A percentile compares a stretch with the other conserved stretches of the same genome.
Conservation (phyloP, 768 basidiomycete genomes). For the Erythrobasidium yunnanense region DNA sequence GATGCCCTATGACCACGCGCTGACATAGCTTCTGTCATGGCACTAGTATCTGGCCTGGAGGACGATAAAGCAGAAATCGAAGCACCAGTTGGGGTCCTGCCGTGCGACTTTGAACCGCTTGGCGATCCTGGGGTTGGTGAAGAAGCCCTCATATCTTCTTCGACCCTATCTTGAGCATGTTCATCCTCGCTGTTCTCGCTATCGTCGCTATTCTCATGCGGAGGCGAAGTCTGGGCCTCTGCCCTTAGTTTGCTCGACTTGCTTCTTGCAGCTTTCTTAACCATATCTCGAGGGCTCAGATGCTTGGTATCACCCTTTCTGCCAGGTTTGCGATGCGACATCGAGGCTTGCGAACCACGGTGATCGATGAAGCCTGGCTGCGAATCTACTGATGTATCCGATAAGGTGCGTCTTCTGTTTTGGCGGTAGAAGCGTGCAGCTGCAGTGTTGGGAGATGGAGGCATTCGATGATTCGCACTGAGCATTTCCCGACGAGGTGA, state of each 20-base stretch:
- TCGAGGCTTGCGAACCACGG: conserved; percentile 27
- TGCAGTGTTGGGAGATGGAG: neutral
- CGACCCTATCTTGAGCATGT: neutral
- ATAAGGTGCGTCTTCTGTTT: conserved; percentile 34
- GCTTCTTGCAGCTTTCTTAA: conserved; percentile 7
- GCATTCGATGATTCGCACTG: neutral
- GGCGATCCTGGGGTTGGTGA: neutral
- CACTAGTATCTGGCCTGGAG: neutral
- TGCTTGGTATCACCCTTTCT: neutral
- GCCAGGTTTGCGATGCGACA: conserved; percentile 11
- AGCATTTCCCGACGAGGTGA: conserved; percentile 5
- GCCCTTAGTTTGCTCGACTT: conserved; percentile 4
- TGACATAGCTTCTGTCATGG: conserved; percentile 1
- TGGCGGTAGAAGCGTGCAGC: conserved; percentile 34
- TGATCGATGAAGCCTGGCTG: conserved; percentile 37
- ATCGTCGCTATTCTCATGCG: neutral
- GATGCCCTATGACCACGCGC: neutral
- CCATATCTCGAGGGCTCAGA: conserved; percentile 17
- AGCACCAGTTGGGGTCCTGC: neutral
- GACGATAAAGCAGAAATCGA: neutral
- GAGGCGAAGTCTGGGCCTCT: neutral
- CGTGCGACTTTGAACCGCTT: neutral
- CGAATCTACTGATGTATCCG: conserved; percentile 38
- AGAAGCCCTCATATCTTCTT: conserved; percentile 8
- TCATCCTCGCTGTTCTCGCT: neutral